Conservation (phyloP, 257 asterid genomes). For the Plectranthus barbatus region DNA sequence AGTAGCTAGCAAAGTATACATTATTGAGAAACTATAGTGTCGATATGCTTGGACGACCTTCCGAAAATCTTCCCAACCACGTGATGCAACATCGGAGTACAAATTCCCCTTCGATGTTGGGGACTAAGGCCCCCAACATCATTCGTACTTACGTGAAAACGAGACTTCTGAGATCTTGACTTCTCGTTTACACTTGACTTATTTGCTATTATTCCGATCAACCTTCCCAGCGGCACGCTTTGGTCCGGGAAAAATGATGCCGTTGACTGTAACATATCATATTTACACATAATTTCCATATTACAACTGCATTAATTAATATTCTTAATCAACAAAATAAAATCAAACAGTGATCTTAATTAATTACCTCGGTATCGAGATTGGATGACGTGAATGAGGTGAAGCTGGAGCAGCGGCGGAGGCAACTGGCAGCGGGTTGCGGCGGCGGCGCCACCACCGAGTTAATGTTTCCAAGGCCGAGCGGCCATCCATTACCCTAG, state of each 20-base stretch:
- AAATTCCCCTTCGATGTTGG: slow-evolving; percentile 12
- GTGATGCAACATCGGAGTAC: slow-evolving; percentile 40
- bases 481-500: slow-evolving; percentile 56
- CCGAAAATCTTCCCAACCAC: slow-evolving; percentile 26
- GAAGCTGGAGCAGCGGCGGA: slow-evolving; percentile 30
- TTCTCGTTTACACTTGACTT: too few species aligned
- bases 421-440: neutral
- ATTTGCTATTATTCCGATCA: slow-evolving; percentile 43
- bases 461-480: slow-evolving; percentile 52
- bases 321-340: too few species aligned
- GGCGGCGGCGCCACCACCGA: slow-evolving; percentile 9
- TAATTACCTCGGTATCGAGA: slow-evolving; percentile 58
- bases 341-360: too few species aligned
- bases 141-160: neutral
- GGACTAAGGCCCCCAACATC: neutral
- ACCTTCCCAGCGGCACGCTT: slow-evolving; percentile 53
- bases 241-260: slow-evolving; percentile 59
- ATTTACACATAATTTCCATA: neutral
- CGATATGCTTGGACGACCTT: slow-evolving; percentile 19
- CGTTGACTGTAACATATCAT: slow-evolving; percentile 39
- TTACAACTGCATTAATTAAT: neutral
- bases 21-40: neutral
- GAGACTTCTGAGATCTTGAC: slow-evolving; percentile 11
- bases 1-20: neutral
- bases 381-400: slow-evolving; percentile 58